Evolutionary conservation across 2,329 filamentous ascomycete genomes (phyloP), one percentile per base, ranked within the genome.

Genomic region (Alternaria conjuncta): DNA sequence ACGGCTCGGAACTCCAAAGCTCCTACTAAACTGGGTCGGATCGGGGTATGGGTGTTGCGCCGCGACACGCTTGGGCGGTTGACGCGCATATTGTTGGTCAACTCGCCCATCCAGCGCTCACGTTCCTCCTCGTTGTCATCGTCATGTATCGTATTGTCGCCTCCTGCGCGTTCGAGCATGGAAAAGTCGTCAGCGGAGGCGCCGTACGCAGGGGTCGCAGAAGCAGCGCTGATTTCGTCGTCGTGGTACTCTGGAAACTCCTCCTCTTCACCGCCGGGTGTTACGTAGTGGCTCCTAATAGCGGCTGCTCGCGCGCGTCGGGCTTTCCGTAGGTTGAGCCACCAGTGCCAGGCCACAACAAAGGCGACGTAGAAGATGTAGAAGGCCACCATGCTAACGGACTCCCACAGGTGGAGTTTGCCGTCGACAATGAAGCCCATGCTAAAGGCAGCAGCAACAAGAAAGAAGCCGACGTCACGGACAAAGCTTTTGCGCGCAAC

Each of bases 291-390:
- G 15, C 90, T 89, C 64, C 94, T 87, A 57, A 92, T 90, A 51
- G 90, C 88, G 21, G 89, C 87, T 72, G 94, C 90, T 71, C 89
- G 87, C 54, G 89, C 86, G 60, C 87, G 86, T 61, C 84, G 84
- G 45, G 84, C 84, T 80, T 85, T 89, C 67, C 87, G 85, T 67
- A 89, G 86, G 41, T 88, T 88, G 15, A 91, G 84, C 81, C 90
- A 91, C 91, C 94, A 97, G 80, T 99, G 96, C 94, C 94, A 98
- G 6, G 86, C 86, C 15, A 98, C 92, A 11, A 99, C 96, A 61
- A 94, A 89, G 12, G 89, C 77, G 50, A 99, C 96, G 75, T 99
- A 99, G 72, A 97, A 91, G 47, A 90, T 70, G 78, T 99, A 99
- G 77, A 96, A 96, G 13, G 84, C 90, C 60, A 99, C 93, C 96